A percentile compares a stretch with the other conserved stretches of the same genome.
Conservation (phyloP, 306 rosid genomes). For the Trichosanthes truncata region DNA sequence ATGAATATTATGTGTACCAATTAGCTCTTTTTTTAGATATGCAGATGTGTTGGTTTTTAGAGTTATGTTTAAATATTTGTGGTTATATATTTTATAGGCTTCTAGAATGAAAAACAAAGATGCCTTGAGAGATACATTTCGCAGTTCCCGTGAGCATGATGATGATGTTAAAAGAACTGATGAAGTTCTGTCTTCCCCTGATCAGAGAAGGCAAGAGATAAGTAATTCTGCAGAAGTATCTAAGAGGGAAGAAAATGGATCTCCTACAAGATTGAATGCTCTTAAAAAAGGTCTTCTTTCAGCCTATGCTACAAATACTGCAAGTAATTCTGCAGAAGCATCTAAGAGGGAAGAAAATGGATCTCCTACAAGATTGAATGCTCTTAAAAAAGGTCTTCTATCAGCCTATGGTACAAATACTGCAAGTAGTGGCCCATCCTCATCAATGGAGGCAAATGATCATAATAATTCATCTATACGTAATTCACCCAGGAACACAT, state of each 20-base stretch:
- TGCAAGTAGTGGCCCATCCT: conserved; percentile 53
- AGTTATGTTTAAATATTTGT: background rate
- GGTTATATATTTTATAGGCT: conserved; percentile 31
- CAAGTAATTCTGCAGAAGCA: conserved; percentile 32
- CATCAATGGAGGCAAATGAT: conserved; percentile 58
- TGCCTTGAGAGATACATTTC: conserved; percentile 52
- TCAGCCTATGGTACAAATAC: conserved; percentile 39
- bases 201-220: conserved; percentile 54
- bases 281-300: background rate
- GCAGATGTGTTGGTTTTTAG: background rate
- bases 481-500: conserved; percentile 60
- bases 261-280: conserved; percentile 40
- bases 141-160: conserved; percentile 53
- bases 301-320: too few relatives aligned
- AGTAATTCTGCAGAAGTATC: conserved; percentile 32
- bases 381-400: conserved; percentile 20
- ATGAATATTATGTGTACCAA: background rate
- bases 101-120: conserved; percentile 75
- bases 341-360: conserved; percentile 49
- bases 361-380: conserved; percentile 38
- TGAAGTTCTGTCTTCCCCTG: conserved; percentile 45
- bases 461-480: conserved; percentile 46
- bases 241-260: conserved; percentile 47
- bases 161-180: conserved; percentile 66
- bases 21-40: background rate